These are phyloP conservation scores for Epichloe typhina DNA, from an alignment of 2,329 filamentous ascomycete species.

Conservation along the genomic window DNA sequence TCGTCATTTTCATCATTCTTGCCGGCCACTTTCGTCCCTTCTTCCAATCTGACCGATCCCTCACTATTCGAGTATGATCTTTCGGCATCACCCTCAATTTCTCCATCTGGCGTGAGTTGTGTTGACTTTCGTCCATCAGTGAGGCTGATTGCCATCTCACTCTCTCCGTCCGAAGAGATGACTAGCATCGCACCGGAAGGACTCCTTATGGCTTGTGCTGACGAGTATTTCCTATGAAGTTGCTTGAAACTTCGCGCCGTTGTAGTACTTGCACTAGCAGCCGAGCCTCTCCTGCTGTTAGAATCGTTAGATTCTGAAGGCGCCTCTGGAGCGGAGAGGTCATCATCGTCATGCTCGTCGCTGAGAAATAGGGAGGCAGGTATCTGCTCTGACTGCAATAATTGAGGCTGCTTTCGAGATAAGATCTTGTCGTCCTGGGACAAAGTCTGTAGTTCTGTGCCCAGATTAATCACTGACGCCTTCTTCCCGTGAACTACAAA, in stretches of 20 bases:
- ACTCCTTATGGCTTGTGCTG: constrained; percentile 33
- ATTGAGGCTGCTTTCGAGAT: constrained; percentile 40
- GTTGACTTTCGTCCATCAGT: constrained; percentile 46
- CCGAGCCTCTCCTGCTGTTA: constrained; percentile 44
- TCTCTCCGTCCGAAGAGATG: constrained; percentile 44
- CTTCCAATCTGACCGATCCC: background rate
- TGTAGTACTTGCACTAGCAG: constrained; percentile 52
- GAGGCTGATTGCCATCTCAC: constrained; percentile 45
- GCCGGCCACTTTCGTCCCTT: background rate
- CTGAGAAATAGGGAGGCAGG: constrained; percentile 23
- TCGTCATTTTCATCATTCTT: background rate
- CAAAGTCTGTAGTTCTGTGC: constrained; percentile 74
- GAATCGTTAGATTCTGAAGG: constrained; percentile 28
- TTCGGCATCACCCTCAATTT: background rate
- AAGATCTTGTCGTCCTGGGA: constrained; percentile 60
- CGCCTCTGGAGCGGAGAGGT: constrained; percentile 35
- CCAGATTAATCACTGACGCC: constrained; percentile 92
- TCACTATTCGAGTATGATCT: background rate
- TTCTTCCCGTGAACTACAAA: constrained; percentile 98
- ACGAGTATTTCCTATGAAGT: constrained; percentile 46
- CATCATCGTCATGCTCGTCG: constrained; percentile 33
- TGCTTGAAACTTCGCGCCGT: constrained; percentile 54
- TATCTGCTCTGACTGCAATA: constrained; percentile 13
- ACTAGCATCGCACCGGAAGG: constrained; percentile 28
- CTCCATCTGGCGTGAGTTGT: constrained; percentile 34